Conservation (phyloP, 768 basidiomycete species). For the Tephrocybe sp. region DNA sequence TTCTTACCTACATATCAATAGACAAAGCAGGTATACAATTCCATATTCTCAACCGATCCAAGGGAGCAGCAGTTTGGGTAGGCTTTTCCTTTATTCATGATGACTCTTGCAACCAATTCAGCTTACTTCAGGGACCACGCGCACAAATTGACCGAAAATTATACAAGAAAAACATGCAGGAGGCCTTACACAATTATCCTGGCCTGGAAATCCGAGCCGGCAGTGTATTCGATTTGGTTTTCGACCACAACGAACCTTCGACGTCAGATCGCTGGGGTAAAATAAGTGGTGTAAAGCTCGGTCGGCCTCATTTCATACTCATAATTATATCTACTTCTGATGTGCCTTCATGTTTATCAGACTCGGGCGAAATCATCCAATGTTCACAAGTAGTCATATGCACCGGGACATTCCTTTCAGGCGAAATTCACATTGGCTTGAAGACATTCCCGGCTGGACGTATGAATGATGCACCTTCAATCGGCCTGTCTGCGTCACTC, state of each 20-base stretch:
- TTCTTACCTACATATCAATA: slow-evolving; percentile 21
- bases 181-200: slow-evolving; percentile 58
- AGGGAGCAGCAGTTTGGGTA: slow-evolving; percentile 89
- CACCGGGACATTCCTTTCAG: slow-evolving; percentile 89
- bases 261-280: slow-evolving; percentile 44
- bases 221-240: slow-evolving; percentile 76
- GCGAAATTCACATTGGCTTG: slow-evolving; percentile 86
- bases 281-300: slow-evolving; percentile 65
- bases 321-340: background rate
- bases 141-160: slow-evolving; percentile 86
- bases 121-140: slow-evolving; percentile 66
- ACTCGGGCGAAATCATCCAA: slow-evolving; percentile 67
- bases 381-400: slow-evolving; percentile 86
- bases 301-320: slow-evolving; percentile 27
- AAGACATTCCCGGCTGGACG: slow-evolving; percentile 78
- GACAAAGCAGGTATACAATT: slow-evolving; percentile 91
- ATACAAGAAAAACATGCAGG: slow-evolving; percentile 84
- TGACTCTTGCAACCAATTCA: background rate
- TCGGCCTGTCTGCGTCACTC: slow-evolving; percentile 76
- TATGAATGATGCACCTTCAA: slow-evolving; percentile 66
- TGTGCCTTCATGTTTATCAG: slow-evolving; percentile 39
- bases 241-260: slow-evolving; percentile 44
- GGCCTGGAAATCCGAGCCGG: slow-evolving; percentile 69
- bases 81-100: slow-evolving; percentile 17
- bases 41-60: slow-evolving; percentile 79